phyloP scores from a whole-genome alignment of 1,284 basidiomycete species.

The Ustilago hordei region DNA sequence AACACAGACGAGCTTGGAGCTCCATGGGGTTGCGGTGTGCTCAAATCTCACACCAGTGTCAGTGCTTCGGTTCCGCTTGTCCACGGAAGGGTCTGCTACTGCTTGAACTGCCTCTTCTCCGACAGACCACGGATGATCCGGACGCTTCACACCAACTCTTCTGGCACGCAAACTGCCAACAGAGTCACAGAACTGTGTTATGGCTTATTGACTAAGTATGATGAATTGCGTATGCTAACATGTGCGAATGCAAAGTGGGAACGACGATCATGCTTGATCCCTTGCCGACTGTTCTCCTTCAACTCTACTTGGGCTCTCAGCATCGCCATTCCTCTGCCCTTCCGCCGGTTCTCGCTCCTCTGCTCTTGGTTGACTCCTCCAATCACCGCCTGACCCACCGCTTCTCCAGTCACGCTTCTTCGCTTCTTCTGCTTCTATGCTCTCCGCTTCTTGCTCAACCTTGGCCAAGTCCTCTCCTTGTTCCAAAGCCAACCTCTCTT shows the following conservation, averaged over 20 bases:
- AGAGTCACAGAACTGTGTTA: too few species aligned
- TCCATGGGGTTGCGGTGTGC: too few species aligned
- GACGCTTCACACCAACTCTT: too few species aligned
- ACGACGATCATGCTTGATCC: not conserved
- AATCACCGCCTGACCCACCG: constrained; percentile 14
- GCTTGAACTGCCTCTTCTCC: too few species aligned
- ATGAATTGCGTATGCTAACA: constrained; percentile 1
- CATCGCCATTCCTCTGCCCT: not conserved
- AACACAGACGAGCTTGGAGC: too few species aligned
- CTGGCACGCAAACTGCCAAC: too few species aligned
- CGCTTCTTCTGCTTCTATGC: constrained; percentile 14
- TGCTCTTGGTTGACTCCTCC: constrained; percentile 33
- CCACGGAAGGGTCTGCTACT: too few species aligned
- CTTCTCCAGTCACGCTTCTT: constrained; percentile 2
- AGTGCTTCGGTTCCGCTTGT: too few species aligned
- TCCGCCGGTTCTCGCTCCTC: constrained; percentile 1
- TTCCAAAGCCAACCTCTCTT: constrained; percentile 44
- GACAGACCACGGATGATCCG: too few species aligned
- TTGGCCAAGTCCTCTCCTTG: constrained; percentile 17
- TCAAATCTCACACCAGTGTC: too few species aligned
- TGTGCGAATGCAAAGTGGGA: not conserved
- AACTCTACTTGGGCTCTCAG: not conserved
- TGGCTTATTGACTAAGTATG: not conserved
- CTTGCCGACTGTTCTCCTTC: not conserved
- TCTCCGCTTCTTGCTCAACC: constrained; percentile 1